Evolutionary conservation across 768 basidiomycete species (phyloP).

Genomic region (Chalciporus piperatus): DNA sequence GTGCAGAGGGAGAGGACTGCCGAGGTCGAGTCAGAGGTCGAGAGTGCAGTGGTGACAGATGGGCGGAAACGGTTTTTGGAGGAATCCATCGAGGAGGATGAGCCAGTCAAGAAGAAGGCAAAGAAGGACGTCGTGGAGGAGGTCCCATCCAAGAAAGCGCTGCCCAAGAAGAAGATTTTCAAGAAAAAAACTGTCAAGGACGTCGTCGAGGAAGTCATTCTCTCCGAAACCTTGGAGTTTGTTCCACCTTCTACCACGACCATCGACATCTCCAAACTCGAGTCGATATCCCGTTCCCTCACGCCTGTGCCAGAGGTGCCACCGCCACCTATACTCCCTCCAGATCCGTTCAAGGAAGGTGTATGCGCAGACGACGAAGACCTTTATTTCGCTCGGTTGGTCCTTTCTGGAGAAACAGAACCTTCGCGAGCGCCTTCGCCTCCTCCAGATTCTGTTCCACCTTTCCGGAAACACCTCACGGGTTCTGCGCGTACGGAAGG

Average conservation of each 20-base stretch:
- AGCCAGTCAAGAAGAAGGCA: conserved; percentile 23
- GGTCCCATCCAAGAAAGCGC: conserved; percentile 19
- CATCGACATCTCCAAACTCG: conserved; percentile 44
- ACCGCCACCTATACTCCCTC: conserved; percentile 44
- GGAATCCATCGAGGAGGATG: conserved; percentile 39
- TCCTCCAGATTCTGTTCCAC: conserved; percentile 41
- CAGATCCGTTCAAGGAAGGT: conserved; percentile 52
- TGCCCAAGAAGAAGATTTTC: conserved; percentile 33
- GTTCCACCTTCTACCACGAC: conserved; percentile 49
- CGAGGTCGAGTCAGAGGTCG: conserved; percentile 63
- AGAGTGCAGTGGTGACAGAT: conserved; percentile 37
- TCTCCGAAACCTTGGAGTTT: conserved; percentile 48
- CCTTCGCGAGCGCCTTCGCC: conserved; percentile 27
- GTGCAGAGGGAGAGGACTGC: conserved; percentile 35
- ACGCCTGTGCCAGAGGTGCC: conserved; percentile 44
- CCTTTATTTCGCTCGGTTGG: conserved; percentile 64
- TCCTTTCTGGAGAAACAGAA: conserved; percentile 26
- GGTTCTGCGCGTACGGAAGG: conserved; percentile 94
- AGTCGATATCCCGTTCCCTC: conserved; percentile 49
- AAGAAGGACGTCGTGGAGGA: conserved; percentile 35
- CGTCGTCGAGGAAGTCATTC: conserved; percentile 48
- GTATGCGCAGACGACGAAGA: conserved; percentile 89
- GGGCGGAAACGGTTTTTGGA: conserved; percentile 45
- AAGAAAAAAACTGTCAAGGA: conserved; percentile 36
- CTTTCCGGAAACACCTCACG: conserved; percentile 74